Base-by-base conservation (phyloP, 2,329 filamentous ascomycete genomes). In the Calonectria pseudoreteaudii region DNA sequence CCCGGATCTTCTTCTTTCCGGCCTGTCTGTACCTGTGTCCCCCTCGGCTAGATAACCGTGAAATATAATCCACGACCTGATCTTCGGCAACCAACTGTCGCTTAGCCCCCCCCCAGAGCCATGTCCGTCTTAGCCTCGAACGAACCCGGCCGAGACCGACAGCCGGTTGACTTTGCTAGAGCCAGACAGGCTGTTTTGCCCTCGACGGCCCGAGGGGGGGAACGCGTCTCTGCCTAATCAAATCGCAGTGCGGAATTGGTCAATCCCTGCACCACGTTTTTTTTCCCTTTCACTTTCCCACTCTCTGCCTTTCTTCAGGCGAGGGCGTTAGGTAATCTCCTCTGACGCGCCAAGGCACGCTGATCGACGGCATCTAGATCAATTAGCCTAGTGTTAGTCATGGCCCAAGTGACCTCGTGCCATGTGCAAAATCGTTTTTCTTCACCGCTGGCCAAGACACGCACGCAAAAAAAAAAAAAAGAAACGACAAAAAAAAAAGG, bases 301-400 rank as follows among this genome's bases (percentile, higher is more conserved):
- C n/a, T n/a, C n/a, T 62, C 31, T 28, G 14, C 20, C 16, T n/a
- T 5, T 47, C 14, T 47, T 47, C 41, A 47, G 41, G 41, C 41
- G n/a, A 47, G 20, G 44, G 20, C 44, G 44, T 23, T 11, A 34
- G 10, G 53, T 41, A 62, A 62, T 62, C 56, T 62, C 56, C 56
- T 38, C 56, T 28, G 16, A 41, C 56, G 56, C 56, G 56, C 56
- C 14, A 18, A 20, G 56, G 36, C 23, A 36, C 56, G n/a, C 26
- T 38, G 56, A 62, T 62, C 56, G 16, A 36, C 56, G 56, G 56
- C 31, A 62, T 62, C 56, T 62, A 62, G 56, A 62, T 62, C 56
- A 28, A 41, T 41, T 62, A 62, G 56, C 56, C 56, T 62, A 41
- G 31, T 62, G 56, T n/a, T n/a, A n/a, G 56, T 41, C 56, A 28